Evolutionary conservation across 2,329 filamentous ascomycete species (phyloP).

Genomic region (Ceratocystis lukuohia): DNA sequence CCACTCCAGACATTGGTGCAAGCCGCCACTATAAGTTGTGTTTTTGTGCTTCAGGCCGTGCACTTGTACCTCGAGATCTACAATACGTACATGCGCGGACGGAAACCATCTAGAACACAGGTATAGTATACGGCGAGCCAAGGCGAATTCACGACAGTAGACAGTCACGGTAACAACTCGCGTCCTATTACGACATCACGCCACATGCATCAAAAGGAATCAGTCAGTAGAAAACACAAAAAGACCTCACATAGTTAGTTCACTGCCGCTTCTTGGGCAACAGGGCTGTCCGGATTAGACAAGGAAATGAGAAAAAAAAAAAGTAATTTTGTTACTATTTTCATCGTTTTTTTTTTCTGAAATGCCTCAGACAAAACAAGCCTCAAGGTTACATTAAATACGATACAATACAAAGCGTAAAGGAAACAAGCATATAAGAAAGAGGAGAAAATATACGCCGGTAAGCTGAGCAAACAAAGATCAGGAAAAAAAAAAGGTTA

Average conservation of each 20-base stretch:
- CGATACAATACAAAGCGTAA: background rate
- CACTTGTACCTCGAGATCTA: no score
- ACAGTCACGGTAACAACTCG: no score
- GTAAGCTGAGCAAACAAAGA: background rate
- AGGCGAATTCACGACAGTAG: no score
- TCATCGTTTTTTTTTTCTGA: background rate
- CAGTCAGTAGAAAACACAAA: background rate
- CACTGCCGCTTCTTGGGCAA: background rate
- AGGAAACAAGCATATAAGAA: background rate
- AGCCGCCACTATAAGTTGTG: no score
- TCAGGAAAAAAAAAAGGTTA: background rate
- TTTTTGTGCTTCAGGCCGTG: no score
- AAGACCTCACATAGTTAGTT: no score
- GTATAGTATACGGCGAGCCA: no score
- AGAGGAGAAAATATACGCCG: background rate
- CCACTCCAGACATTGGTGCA: no score
- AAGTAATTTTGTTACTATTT: background rate
- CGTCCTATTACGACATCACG: no score
- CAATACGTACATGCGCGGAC: no score
- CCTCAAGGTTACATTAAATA: background rate
- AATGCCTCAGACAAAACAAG: background rate
- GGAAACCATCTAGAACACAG: no score
- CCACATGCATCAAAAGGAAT: background rate
- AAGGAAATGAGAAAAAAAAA: no score
- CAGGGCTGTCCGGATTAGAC: background rate